Percentiles rank a stretch among this genome's conserved stretches.
These are phyloP conservation scores for Fraxinus angustifolia DNA, from an alignment of 305 asterid genomes.

Conservation along the genomic window DNA sequence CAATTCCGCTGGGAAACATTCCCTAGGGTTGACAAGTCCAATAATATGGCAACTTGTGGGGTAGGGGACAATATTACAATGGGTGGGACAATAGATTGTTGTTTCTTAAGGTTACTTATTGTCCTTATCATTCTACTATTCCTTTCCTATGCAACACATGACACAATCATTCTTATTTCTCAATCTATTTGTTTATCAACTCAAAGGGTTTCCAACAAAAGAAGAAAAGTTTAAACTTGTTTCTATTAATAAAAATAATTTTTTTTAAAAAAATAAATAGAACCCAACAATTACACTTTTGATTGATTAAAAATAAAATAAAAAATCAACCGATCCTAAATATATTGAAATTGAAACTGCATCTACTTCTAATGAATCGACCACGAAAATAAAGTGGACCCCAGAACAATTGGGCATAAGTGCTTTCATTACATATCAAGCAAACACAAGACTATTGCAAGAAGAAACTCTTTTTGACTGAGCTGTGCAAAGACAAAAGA, in stretches of 20 bases:
- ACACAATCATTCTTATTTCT: background rate
- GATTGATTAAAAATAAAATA: background rate
- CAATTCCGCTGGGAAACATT: no score
- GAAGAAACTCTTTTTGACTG: background rate
- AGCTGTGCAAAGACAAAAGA: background rate
- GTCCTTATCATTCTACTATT: background rate
- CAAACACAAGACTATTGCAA: background rate
- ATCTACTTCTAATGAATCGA: no score
- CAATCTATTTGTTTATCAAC: background rate
- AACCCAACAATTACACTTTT: background rate
- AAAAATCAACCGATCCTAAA: background rate
- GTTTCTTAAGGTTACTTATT: background rate
- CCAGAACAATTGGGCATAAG: background rate
- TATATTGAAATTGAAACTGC: background rate
- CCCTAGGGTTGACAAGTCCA: background rate
- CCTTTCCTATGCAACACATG: background rate
- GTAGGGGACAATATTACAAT: background rate
- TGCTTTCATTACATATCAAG: background rate
- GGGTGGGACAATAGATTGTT: background rate
- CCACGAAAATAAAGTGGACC: background rate
- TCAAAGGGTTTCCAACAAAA: background rate
- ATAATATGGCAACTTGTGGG: background rate
- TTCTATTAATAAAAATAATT: background rate
- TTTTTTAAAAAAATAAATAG: background rate
- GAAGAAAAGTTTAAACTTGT: background rate